Percentiles rank a stretch among this genome's conserved stretches.
Conservation (phyloP, 2,329 filamentous ascomycete genomes). For the Aureobasidium sp. region DNA sequence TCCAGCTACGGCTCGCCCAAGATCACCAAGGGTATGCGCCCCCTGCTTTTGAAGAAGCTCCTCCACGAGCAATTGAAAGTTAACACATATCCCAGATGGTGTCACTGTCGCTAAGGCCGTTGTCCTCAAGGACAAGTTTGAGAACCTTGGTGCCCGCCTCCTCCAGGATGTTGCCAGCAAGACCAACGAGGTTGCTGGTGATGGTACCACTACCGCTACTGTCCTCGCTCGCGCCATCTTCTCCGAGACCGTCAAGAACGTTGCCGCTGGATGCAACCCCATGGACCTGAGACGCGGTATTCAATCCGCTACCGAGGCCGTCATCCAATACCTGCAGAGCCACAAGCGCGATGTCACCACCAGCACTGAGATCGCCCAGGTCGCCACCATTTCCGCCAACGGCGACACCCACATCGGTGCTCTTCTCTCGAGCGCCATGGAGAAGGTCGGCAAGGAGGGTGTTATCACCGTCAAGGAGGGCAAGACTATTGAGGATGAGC, state of each 20-base stretch:
- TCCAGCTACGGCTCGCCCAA: slow-evolving; percentile 98
- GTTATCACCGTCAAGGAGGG: slow-evolving; percentile 99
- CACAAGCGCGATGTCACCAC: slow-evolving; percentile 99
- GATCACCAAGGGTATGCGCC: slow-evolving; percentile 89
- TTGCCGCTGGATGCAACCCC: slow-evolving; percentile 97
- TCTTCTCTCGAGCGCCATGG: slow-evolving; percentile 97
- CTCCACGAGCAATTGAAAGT: background rate
- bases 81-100: slow-evolving; percentile 35
- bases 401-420: slow-evolving; percentile 91
- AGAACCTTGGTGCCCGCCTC: slow-evolving; percentile 95
- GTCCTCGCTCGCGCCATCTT: slow-evolving; percentile 97
- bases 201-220: slow-evolving; percentile 96
- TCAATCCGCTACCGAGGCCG: slow-evolving; percentile 89
- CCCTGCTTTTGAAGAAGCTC: background rate
- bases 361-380: slow-evolving; percentile 92
- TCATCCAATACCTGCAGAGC: slow-evolving; percentile 86
- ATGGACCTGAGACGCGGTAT: slow-evolving; percentile 98
- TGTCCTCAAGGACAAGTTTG: slow-evolving; percentile 95
- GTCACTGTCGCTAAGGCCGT: slow-evolving; percentile 65
- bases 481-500: slow-evolving; percentile 95
- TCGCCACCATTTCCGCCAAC: slow-evolving; percentile 97
- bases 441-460: slow-evolving; percentile 99
- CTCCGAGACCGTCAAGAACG: slow-evolving; percentile 99
- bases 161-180: slow-evolving; percentile 98
- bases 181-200: slow-evolving; percentile 98